Evolutionary conservation across 148 eudicot species (phyloP), one percentile per base, ranked within the genome.

Genomic region (Fagopyrum homotropicum): DNA sequence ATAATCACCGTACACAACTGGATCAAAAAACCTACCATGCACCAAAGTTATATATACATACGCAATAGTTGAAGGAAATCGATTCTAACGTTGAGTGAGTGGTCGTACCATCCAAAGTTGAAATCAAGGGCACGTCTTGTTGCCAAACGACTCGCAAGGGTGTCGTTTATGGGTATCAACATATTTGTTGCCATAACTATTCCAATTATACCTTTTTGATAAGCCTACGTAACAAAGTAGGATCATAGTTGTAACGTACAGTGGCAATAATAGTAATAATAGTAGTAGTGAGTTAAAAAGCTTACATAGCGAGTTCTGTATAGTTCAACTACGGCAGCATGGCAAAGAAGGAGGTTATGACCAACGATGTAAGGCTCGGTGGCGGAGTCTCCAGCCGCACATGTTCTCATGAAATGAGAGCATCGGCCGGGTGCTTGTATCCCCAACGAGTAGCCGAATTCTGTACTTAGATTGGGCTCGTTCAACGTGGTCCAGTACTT

Each of bases 321-420:
- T 55, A 84, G 51, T 6, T 83, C 43, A 7, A 80, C 84, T 1
- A 83, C 82, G 2, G 82, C 79, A 6, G 83, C 84, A 54, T 85
- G 87, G 22, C 81, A 72, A 56, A 88, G 88, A 12, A 85, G 75
- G 11, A 66, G 64, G 51, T 88, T 29, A 69, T 88, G 90, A 12
- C 66, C 68, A 7, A 78, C 85, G 10, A 83, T 16, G 73, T 88
- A 88, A 12, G 88, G 87, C 40, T 88, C 90, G 7, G 83, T 82
- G 4, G 80, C 84, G 1, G 88, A 83, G 63, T 88, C 56, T 11
- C 90, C 88, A 4, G 46, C 80, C 2, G 78, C 51, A 40, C 90
- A 88, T 50, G 83, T 85, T 19, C 30, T 57, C 68, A 2, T 50
- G 30, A 63, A 29, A 61, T 76, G 70, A 74, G 86, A 84, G 59